phyloP scores from a whole-genome alignment of 2,329 filamentous ascomycete species.

The Neonectria neomacrospora region DNA sequence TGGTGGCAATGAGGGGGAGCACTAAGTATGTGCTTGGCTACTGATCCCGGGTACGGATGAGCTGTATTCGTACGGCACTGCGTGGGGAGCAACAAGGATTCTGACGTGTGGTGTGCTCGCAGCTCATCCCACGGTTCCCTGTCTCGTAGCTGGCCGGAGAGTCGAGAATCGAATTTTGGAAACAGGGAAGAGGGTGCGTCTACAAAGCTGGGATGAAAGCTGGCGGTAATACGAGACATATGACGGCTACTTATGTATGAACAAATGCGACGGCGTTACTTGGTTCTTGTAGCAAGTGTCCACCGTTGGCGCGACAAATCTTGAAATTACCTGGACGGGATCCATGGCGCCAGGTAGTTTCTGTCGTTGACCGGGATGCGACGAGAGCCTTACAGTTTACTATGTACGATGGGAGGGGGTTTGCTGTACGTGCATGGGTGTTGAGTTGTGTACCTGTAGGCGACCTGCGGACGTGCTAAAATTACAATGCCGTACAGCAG shows the following conservation, averaged over 20 bases:
- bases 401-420: neutral
- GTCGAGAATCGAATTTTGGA: conserved; percentile 1
- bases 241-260: neutral
- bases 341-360: neutral
- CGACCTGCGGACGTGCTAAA: conserved; percentile 2
- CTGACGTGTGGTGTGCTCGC: neutral
- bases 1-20: neutral
- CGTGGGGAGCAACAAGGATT: conserved; percentile 2
- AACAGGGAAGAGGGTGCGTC: neutral
- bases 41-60: no score
- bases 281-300: neutral
- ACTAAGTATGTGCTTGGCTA: no score
- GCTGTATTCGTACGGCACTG: neutral
- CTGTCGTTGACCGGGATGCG: neutral
- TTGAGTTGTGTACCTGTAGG: neutral
- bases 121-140: conserved; percentile 1
- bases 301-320: neutral
- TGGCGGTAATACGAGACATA: neutral
- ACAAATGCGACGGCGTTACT: neutral
- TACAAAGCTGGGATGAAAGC: neutral
- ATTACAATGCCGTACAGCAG: conserved; percentile 9
- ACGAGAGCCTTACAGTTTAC: neutral
- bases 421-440: neutral
- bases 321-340: conserved; percentile 3
- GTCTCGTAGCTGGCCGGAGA: neutral